Evolutionary conservation across 202 grass and related monocot genomes (phyloP).

Genomic region (Bolboschoenoplectus hybrid): DNA sequence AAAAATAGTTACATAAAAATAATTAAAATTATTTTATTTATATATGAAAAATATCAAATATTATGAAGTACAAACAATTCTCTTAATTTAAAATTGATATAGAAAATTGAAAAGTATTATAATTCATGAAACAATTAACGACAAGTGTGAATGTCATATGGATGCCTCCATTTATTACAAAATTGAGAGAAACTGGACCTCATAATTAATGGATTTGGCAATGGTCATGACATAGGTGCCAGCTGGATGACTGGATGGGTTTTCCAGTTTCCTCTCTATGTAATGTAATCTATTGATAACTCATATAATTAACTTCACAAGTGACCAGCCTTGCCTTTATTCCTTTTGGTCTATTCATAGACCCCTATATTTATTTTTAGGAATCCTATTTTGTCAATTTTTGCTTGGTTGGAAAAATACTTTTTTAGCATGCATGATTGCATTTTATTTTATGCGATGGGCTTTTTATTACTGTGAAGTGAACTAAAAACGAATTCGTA

Average conservation of each 20-base stretch:
- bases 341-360: constrained; percentile 34
- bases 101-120: too few species aligned
- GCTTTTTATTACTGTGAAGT: not conserved
- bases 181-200: not conserved
- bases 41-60: too few species aligned
- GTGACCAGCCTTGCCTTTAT: not conserved
- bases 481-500: not conserved
- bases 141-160: not conserved
- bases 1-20: too few species aligned
- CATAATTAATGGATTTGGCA: constrained; percentile 20
- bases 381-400: constrained; percentile 5
- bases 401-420: not conserved
- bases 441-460: not conserved
- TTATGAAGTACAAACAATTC: too few species aligned
- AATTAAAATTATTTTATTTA: too few species aligned
- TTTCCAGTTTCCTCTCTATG: not conserved
- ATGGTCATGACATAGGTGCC: not conserved
- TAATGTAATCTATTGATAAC: constrained; percentile 13
- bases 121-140: too few species aligned
- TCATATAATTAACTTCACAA: not conserved
- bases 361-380: not conserved
- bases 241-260: constrained; percentile 15
- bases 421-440: not conserved
- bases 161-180: not conserved
- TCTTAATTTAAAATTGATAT: too few species aligned